phyloP scores from a whole-genome alignment of 1,139 yeast genomes.

The Scheffersomyces illinoinensis region DNA sequence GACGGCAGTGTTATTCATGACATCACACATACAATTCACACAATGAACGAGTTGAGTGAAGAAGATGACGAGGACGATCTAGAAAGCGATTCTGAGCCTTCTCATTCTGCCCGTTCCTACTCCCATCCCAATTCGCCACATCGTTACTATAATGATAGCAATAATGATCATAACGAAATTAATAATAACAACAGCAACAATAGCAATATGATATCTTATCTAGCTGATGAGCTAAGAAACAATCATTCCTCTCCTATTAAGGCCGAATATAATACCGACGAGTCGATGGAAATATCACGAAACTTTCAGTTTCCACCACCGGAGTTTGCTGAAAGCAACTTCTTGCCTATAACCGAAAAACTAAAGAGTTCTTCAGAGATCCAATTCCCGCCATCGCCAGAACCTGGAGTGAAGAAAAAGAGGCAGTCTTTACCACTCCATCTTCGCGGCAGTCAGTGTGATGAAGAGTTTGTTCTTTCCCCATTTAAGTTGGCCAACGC shows the following conservation, averaged over 20 bases:
- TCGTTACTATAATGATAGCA: slow-evolving; percentile 4
- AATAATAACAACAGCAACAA: slow-evolving; percentile 14
- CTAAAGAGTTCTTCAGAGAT: not conserved
- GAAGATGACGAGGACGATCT: slow-evolving; percentile 12
- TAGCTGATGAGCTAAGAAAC: slow-evolving; percentile 21
- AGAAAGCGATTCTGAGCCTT: not conserved
- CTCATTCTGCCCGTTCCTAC: not conserved
- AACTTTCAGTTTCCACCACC: slow-evolving; percentile 29
- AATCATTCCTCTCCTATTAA: slow-evolving; percentile 31
- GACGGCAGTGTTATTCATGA: slow-evolving; percentile 18
- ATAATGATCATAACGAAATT: slow-evolving; percentile 8
- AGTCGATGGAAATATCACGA: slow-evolving; percentile 22
- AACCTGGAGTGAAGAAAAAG: slow-evolving; percentile 27
- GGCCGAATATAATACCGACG: slow-evolving; percentile 10
- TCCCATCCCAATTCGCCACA: not conserved
- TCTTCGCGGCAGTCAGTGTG: slow-evolving; percentile 16
- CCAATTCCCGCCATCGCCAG: slow-evolving; percentile 38
- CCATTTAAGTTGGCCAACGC: slow-evolving; percentile 40
- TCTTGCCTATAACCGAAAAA: not conserved
- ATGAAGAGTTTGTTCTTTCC: slow-evolving; percentile 42
- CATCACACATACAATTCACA: slow-evolving; percentile 17
- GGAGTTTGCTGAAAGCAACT: slow-evolving; percentile 1
- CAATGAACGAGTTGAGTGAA: slow-evolving; percentile 25
- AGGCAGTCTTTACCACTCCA: slow-evolving; percentile 39
- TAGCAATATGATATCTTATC: slow-evolving; percentile 19